A percentile compares a stretch with the other conserved stretches of the same genome.
phyloP scores from a whole-genome alignment of 768 basidiomycete genomes.

The Punctularia strigosozonata region DNA sequence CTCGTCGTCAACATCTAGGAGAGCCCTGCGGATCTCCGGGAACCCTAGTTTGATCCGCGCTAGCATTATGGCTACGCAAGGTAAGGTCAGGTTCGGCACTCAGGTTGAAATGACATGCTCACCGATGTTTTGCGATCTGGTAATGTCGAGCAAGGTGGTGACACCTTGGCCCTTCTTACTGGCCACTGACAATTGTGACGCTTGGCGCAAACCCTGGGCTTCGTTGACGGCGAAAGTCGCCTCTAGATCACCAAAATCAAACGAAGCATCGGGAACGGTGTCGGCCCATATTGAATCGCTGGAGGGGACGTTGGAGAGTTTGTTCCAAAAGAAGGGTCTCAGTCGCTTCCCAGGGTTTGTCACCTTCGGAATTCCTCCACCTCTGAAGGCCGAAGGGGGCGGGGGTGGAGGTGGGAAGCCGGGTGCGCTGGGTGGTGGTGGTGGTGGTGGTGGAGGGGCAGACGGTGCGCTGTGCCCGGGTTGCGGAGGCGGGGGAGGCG shows the following conservation, averaged over 20 bases:
- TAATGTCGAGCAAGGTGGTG: constrained; percentile 67
- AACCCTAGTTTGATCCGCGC: constrained; percentile 58
- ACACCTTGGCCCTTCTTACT: constrained; percentile 45
- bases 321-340: constrained; percentile 90
- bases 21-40: constrained; percentile 53
- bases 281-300: constrained; percentile 64
- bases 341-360: constrained; percentile 43
- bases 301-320: constrained; percentile 36
- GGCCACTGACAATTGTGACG: constrained; percentile 27
- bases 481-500: constrained; percentile 13
- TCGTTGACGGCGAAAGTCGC: constrained; percentile 57
- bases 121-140: constrained; percentile 80
- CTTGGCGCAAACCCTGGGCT: constrained; percentile 23
- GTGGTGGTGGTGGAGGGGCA: constrained; percentile 28
- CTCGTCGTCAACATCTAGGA: constrained; percentile 63
- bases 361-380: constrained; percentile 14
- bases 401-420: constrained; percentile 16
- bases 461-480: constrained; percentile 15
- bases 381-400: constrained; percentile 20
- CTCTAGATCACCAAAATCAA: constrained; percentile 64
- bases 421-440: constrained; percentile 1
- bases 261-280: constrained; percentile 22
- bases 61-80: constrained; percentile 65
- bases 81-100: constrained; percentile 2
- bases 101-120: constrained; percentile 11